Evolutionary conservation across 1,139 yeast species (phyloP).

Genomic region (Saccharomyces hybrid): DNA sequence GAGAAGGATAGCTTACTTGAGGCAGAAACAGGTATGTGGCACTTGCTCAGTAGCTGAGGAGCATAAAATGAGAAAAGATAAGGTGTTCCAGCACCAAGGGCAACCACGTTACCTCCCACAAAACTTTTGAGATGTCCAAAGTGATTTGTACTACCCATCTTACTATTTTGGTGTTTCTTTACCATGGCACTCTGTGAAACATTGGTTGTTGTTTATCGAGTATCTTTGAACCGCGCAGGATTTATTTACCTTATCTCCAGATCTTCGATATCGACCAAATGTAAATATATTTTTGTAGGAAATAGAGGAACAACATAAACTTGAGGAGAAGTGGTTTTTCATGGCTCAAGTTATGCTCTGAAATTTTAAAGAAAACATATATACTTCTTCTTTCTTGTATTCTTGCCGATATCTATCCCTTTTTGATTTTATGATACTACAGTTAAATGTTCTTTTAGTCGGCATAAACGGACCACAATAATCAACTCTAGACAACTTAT

Average conservation of each 20-base stretch:
- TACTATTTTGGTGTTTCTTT: not conserved
- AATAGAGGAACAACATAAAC: not conserved
- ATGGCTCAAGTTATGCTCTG: not conserved
- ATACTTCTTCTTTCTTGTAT: not conserved
- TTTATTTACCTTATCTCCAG: not conserved
- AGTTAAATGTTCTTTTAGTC: not conserved
- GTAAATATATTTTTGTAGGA: not conserved
- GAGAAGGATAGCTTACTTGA: constrained; percentile 60
- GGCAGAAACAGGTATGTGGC: constrained; percentile 50
- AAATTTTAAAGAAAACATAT: not conserved
- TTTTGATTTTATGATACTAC: not conserved
- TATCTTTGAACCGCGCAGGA: not conserved
- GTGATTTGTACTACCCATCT: not conserved
- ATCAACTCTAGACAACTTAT: not conserved
- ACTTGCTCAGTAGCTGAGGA: constrained; percentile 53
- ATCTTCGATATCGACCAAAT: not conserved
- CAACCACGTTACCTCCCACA: constrained; percentile 29
- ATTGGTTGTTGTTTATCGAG: not conserved
- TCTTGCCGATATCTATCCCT: not conserved
- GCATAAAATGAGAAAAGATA: constrained; percentile 65
- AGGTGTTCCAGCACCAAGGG: constrained; percentile 59
- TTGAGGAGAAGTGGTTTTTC: not conserved
- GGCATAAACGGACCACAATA: not conserved
- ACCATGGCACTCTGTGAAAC: not conserved
- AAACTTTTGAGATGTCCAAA: not conserved